Percentiles rank a stretch among this genome's conserved stretches.
Conservation (phyloP, 2,329 filamentous ascomycete species). For the Scedosporium apiospermum region DNA sequence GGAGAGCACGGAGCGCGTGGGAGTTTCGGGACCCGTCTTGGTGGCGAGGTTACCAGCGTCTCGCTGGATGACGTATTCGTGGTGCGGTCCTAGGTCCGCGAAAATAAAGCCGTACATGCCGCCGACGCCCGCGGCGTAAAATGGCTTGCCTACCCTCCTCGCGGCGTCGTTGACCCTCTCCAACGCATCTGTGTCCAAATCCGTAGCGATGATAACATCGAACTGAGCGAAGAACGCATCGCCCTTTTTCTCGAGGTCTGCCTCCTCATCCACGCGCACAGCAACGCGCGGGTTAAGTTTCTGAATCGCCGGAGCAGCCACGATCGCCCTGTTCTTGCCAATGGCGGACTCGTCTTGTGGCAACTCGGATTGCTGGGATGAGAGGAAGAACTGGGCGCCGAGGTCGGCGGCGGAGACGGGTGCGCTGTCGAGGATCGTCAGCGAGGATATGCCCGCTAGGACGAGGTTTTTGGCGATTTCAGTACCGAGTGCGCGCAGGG, state of each 20-base stretch:
- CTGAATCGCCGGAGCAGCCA: constrained; percentile 66
- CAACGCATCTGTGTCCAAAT: constrained; percentile 66
- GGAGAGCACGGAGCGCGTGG: constrained; percentile 65
- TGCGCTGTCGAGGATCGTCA: constrained; percentile 77
- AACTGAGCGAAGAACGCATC: constrained; percentile 69
- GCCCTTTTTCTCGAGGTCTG: constrained; percentile 56
- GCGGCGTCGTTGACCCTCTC: constrained; percentile 79
- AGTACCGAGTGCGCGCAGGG: constrained; percentile 77
- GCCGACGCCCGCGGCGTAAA: constrained; percentile 81
- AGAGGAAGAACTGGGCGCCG: constrained; percentile 74
- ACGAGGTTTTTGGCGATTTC: constrained; percentile 98
- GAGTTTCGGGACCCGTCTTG: constrained; percentile 54
- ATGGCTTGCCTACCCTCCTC: constrained; percentile 65
- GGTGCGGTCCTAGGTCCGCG: constrained; percentile 71
- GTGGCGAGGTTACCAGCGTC: constrained; percentile 67
- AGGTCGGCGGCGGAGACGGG: constrained; percentile 69
- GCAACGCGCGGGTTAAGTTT: constrained; percentile 84
- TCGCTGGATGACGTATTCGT: constrained; percentile 83
- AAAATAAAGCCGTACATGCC: constrained; percentile 95
- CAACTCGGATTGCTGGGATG: constrained; percentile 24
- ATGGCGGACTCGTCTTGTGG: constrained; percentile 43
- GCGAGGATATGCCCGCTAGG: constrained; percentile 79
- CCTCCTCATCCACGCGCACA: constrained; percentile 56
- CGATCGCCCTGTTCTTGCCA: constrained; percentile 77
- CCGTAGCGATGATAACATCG: constrained; percentile 82